Conservation (phyloP, 1,139 yeast genomes). For the Suhomyces wounanorum region DNA sequence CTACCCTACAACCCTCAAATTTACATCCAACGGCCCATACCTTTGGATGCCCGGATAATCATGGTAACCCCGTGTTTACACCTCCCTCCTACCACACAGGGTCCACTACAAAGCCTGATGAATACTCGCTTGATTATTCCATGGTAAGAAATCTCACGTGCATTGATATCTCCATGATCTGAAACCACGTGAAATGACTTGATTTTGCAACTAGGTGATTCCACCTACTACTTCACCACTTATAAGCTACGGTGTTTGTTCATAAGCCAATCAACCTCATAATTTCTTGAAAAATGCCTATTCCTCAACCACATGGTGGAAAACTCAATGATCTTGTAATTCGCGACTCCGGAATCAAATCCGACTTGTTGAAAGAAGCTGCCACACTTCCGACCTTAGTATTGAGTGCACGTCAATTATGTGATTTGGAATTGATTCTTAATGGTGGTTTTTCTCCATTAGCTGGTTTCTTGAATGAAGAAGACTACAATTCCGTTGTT, state of each 20-base stretch:
- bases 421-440: constrained; percentile 88
- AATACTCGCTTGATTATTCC: neutral
- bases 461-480: constrained; percentile 78
- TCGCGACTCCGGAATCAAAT: constrained; percentile 70
- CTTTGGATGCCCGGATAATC: no score
- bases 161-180: constrained; percentile 5
- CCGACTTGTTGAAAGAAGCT: constrained; percentile 57
- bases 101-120: neutral
- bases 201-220: constrained; percentile 11
- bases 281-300: constrained; percentile 35
- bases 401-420: constrained; percentile 84
- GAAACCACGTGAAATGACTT: constrained; percentile 24
- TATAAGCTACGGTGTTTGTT: neutral
- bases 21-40: neutral
- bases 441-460: constrained; percentile 96
- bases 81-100: no score
- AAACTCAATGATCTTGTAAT: constrained; percentile 78
- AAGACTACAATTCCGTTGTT: constrained; percentile 82
- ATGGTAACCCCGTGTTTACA: no score
- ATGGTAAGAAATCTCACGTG: neutral
- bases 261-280: neutral
- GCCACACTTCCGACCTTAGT: constrained; percentile 49
- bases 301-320: constrained; percentile 94
- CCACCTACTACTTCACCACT: neutral
- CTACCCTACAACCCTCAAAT: neutral